Evolutionary conservation across 2,329 filamentous ascomycete genomes (phyloP), one percentile per base, ranked within the genome.

Genomic region (Pseudogymnoascus sp.): DNA sequence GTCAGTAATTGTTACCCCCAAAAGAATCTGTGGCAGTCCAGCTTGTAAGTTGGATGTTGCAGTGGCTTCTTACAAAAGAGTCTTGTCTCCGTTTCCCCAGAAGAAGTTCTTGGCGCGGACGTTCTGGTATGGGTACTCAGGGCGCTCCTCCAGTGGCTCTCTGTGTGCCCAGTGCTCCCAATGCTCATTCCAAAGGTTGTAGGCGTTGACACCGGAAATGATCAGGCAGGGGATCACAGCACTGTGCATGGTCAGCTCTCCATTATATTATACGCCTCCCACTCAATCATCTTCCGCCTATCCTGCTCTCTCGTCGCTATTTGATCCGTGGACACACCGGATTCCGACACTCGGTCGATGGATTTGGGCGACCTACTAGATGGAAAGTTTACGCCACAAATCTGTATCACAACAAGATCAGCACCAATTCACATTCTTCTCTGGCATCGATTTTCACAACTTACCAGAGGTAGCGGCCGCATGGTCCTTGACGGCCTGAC

Each of bases 101-200:
- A 86, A 87, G 83, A 80, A 99, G 86, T 96, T 97, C 88, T 95
- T 97, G 77, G 86, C 85, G 76, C 95, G 90, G 78, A 99, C 90
- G 84, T 99, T 99, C 86, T 96, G 91, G 87, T 96, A 99, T 65
- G 92, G 81, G 80, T 97, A 99, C 82, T 97, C 91, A 73, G 84
- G 80, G 75, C 90, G 89, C 81, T 99, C 95, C 82, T 96, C 91
- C 70, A 93, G 82, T 69, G 95, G 90, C 65, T 89, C 86, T 77
- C 90, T 80, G 80, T 97, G 93, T 62, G 78, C 80, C 86, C 89
- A 91, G 84, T 99, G 95, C 80, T 96, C 90, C 93, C 93, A 97
- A 80, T 99, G 95, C 81, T 96, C 91, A 73, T 85, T 87, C 91
- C 92, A 99, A 67, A 96, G 87, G 75, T 88, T 87, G 77, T 89